Evolutionary conservation across 495 filamentous ascomycete species (phyloP), one percentile per base, ranked within the genome.

Genomic region (Penicillium flavigenum): DNA sequence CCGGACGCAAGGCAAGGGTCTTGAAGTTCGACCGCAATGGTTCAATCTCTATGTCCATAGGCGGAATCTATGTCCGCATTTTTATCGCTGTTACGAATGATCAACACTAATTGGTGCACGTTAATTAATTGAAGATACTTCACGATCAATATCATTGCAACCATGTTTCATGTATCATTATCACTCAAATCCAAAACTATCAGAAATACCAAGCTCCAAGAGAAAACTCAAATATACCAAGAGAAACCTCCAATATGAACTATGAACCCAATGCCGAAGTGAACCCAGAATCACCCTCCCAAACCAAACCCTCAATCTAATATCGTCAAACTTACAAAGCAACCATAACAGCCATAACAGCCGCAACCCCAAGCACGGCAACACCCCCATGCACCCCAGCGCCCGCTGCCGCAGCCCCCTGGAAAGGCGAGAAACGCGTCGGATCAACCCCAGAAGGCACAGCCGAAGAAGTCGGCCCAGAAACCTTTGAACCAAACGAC

Each of bases 321-420:
- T 31, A 31, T 8, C 29, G 9, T 31, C 24, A 56, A 54, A 45
- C 12, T 46, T 61, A 71, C 59, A 68, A 60, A 29, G 62, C 63
- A 55, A 61, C 51, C 65, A 71, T 63, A 44, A 71, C 22, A 14
- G 56, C 68, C 65, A 70, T 68, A 27, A 66, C 57, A 54, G 59
- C 63, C 19, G 65, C 65, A 51, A 64, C 59, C 46, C 56, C 66
- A n/a, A 63, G n/a, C n/a, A 46, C 59, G 20, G 53, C 58, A 55
- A 61, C 47, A 38, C 54, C 54, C 24, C 60, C 36, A 10, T 55
- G 42, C 20, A 57, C 49, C n/a, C 59, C 56, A 27, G 24, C 57
- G 9, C 50, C 52, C 38, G 52, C 12, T 16, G 57, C 58, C 0
- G 63, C 68, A 16, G 59, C 61, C 39, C 68, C 68, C 63, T 62